Evolutionary conservation across 306 rosid species (phyloP).

Genomic region (Dicorynia guianensis): DNA sequence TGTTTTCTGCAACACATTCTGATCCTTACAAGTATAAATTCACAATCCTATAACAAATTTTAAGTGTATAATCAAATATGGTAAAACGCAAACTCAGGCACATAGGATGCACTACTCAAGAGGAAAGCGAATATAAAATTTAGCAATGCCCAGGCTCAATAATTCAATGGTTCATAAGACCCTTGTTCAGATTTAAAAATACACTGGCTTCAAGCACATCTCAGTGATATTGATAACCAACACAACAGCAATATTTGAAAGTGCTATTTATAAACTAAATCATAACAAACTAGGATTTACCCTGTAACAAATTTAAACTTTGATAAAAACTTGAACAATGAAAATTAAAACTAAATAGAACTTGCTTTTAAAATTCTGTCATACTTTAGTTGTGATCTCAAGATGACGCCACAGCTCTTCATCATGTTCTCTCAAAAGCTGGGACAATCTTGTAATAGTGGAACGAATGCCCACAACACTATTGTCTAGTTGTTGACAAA

Average conservation of each 20-base stretch:
- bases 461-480: constrained; percentile 98
- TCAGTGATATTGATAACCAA: constrained; percentile 7
- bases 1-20: not conserved
- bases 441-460: constrained; percentile 88
- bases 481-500: constrained; percentile 97
- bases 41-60: no score
- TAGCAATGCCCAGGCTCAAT: no score
- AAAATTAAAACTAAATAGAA: constrained; percentile 17
- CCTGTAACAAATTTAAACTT: constrained; percentile 14
- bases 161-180: not conserved
- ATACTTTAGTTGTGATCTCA: constrained; percentile 94
- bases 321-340: not conserved
- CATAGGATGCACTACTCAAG: not conserved
- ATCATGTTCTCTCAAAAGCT: constrained; percentile 91
- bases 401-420: constrained; percentile 99
- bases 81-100: not conserved
- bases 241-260: constrained; percentile 10
- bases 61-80: not conserved
- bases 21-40: not conserved
- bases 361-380: constrained; percentile 33
- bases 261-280: not conserved
- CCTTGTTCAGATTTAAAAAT: not conserved
- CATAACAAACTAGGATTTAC: not conserved
- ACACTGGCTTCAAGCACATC: not conserved
- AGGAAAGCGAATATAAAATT: not conserved